phyloP scores from a whole-genome alignment of 306 rosid species.

The Prunus mongolica region DNA sequence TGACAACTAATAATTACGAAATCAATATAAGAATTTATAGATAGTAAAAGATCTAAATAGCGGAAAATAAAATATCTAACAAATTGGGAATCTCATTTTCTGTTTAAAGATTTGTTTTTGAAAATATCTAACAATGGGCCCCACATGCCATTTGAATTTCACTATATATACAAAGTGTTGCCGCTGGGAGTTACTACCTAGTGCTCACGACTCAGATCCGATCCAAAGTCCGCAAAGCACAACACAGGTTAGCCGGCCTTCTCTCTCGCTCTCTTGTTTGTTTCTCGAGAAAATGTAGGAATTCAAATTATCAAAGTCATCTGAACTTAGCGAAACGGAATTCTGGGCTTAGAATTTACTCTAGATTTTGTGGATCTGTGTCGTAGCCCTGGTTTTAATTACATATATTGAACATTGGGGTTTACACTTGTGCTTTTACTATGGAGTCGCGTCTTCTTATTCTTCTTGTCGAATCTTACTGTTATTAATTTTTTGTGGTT shows the following conservation, averaged over 20 bases:
- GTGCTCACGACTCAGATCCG: constrained; percentile 11
- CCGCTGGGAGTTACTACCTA: background rate
- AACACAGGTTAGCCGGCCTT: background rate
- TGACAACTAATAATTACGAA: too few species aligned
- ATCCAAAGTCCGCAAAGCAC: background rate
- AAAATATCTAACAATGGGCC: background rate
- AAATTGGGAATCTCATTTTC: too few species aligned
- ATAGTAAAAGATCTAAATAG: background rate
- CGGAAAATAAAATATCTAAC: background rate
- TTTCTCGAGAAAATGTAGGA: background rate
- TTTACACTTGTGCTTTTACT: background rate
- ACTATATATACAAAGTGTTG: background rate
- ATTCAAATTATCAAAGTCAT: background rate
- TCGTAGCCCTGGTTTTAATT: background rate
- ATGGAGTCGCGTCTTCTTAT: background rate
- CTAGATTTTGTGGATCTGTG: background rate
- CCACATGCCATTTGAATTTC: constrained; percentile 7
- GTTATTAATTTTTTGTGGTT: background rate
- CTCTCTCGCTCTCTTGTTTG: background rate
- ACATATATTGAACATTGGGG: background rate
- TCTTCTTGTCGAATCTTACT: background rate
- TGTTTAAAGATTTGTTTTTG: background rate
- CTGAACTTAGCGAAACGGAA: background rate
- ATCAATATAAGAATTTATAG: too few species aligned
- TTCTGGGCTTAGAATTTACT: background rate